Evolutionary conservation across 805 yeast species (phyloP).

Genomic region (Candida patagonica): DNA sequence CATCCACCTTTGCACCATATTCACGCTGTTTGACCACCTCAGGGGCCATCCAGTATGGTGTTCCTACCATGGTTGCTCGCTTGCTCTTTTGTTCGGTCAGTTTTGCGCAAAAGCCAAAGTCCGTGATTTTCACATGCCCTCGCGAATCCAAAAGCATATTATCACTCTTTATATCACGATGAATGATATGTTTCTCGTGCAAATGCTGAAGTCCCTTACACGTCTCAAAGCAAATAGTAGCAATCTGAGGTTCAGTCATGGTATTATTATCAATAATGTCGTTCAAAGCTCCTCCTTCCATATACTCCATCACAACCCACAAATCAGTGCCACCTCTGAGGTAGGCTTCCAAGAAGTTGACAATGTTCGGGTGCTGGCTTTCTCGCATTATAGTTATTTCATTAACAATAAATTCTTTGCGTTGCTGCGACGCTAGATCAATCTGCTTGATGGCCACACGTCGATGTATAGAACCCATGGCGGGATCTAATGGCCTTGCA

Average conservation of each 20-base stretch:
- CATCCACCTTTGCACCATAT: constrained; percentile 73
- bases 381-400: constrained; percentile 96
- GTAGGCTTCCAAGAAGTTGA: constrained; percentile 84
- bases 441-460: constrained; percentile 92
- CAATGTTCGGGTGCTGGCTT: constrained; percentile 82
- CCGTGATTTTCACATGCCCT: constrained; percentile 91
- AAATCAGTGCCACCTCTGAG: constrained; percentile 48
- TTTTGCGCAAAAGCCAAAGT: constrained; percentile 95
- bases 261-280: constrained; percentile 88
- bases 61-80: constrained; percentile 92
- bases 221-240: constrained; percentile 89
- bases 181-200: constrained; percentile 88
- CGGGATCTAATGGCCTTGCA: constrained; percentile 47
- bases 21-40: constrained; percentile 75
- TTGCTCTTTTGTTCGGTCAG: constrained; percentile 70
- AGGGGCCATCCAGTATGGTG: constrained; percentile 90
- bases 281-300: constrained; percentile 97
- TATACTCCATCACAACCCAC: constrained; percentile 98
- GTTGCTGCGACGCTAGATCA: constrained; percentile 90
- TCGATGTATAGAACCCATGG: constrained; percentile 23
- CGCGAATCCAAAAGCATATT: constrained; percentile 72
- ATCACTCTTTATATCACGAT: constrained; percentile 93
- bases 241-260: constrained; percentile 90
- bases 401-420: constrained; percentile 87
- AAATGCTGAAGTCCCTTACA: constrained; percentile 75